Evolutionary conservation across 768 basidiomycete genomes (phyloP).

Genomic region (Pisolithus microcarpus): DNA sequence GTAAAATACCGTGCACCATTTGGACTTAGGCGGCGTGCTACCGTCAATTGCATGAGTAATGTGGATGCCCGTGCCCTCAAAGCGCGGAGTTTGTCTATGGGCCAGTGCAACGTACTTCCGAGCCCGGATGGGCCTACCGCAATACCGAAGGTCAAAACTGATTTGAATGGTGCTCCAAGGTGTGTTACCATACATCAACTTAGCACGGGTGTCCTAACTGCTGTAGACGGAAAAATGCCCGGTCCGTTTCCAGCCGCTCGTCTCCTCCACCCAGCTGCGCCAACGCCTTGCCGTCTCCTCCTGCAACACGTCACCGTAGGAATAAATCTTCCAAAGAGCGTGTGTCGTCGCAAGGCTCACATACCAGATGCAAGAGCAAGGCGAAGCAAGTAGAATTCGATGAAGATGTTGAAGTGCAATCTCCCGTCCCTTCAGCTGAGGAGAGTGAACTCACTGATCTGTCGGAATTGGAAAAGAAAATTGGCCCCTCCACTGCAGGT

Average conservation of each 20-base stretch:
- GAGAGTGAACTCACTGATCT: slow-evolving; percentile 70
- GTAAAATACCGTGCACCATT: slow-evolving; percentile 19
- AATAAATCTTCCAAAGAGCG: slow-evolving; percentile 44
- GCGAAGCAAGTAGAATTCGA: slow-evolving; percentile 71
- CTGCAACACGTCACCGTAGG: slow-evolving; percentile 65
- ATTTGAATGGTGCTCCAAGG: slow-evolving; percentile 14
- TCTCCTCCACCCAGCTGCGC: slow-evolving; percentile 42
- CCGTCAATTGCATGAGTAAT: slow-evolving; percentile 47
- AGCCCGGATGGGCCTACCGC: slow-evolving; percentile 15
- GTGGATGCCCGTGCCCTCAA: slow-evolving; percentile 38
- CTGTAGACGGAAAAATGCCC: slow-evolving; percentile 33
- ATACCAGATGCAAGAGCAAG: slow-evolving; percentile 46
- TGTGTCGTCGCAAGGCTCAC: slow-evolving; percentile 27
- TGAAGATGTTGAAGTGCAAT: slow-evolving; percentile 37
- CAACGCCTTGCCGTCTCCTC: slow-evolving; percentile 48
- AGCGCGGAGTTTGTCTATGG: slow-evolving; percentile 59
- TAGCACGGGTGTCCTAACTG: not conserved
- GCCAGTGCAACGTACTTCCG: slow-evolving; percentile 29
- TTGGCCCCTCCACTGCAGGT: slow-evolving; percentile 38
- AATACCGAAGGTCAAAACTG: slow-evolving; percentile 13
- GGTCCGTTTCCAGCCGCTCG: slow-evolving; percentile 41
- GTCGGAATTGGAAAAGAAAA: slow-evolving; percentile 46
- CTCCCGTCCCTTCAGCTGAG: slow-evolving; percentile 26
- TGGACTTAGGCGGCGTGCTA: slow-evolving; percentile 52
- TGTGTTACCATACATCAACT: slow-evolving; percentile 14